Percentiles rank a stretch among this genome's conserved stretches.
phyloP scores from a whole-genome alignment of 169 alveolate species.

The Plasmodium chabaudi region DNA sequence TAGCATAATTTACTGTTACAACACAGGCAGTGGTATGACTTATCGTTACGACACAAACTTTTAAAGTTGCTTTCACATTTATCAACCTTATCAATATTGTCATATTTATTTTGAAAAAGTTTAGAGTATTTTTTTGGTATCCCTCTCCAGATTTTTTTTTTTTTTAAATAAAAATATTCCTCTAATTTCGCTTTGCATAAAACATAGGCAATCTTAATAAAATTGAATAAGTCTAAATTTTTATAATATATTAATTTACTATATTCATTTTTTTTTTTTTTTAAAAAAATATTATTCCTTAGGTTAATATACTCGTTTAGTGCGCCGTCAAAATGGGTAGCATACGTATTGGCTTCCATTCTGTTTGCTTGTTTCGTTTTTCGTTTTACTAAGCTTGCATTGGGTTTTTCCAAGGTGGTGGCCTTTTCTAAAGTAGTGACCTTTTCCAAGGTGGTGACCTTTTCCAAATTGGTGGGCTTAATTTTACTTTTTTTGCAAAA shows the following conservation, averaged over 20 bases:
- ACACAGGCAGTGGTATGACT: no score
- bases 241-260: constrained; percentile 17
- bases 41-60: no score
- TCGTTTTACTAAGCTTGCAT: not conserved
- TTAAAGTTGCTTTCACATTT: no score
- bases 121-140: not conserved
- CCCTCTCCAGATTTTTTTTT: constrained; percentile 3
- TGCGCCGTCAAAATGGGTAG: not conserved
- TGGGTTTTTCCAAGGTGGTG: no score
- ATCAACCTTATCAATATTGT: no score
- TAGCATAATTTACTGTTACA: no score
- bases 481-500: no score
- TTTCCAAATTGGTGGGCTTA: no score
- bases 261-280: not conserved
- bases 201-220: constrained; percentile 18
- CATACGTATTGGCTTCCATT: constrained; percentile 1
- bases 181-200: constrained; percentile 38
- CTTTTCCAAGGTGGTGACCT: no score
- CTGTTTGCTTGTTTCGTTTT: not conserved
- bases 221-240: constrained; percentile 17
- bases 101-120: no score
- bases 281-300: not conserved
- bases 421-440: no score
- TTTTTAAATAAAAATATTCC: constrained; percentile 4
- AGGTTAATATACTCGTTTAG: constrained; percentile 5